Base-by-base conservation (phyloP, 306 rosid genomes). In the Vicia villosa region DNA sequence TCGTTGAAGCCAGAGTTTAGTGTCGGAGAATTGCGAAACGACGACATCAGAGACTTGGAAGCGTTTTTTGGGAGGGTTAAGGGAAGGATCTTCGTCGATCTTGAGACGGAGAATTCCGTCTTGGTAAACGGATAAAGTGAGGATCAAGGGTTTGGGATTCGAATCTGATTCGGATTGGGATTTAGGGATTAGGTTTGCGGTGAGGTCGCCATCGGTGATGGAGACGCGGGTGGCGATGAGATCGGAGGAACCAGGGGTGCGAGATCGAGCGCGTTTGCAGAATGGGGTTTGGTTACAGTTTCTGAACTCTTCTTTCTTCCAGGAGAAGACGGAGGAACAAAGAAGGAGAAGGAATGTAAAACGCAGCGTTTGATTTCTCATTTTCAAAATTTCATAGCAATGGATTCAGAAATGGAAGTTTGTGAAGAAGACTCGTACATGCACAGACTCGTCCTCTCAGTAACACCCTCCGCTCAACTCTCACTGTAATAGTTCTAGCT, bases 221-320 rank as follows among this genome's bases (percentile, higher is more conserved):
- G 83, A 3, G 64, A 86, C 83, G 15, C 83, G 42, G 21, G 80
- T 70, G 79, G 92, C 96, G 45, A 63, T 4, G 68, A 94, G 87
- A 22, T 92, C 55, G 81, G 70, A 88, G 37, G 64, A 82, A 40
- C 82, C 86, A 1, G 95, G 89, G 6, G 76, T 77, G 60, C 88
- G 92, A 58, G 89, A 67, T 26, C 96, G 92, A 26, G 96, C 97
- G 60, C 87, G 89, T 66, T 91, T 88, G 86, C 99, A 94, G 79
- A 94, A 94, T 43, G 99, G 99, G 78, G 96, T 87, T 49, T 94
- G 92, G 70, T 91, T 64, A 61, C 99, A 94, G 89, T 68, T 89
- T 42, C 97, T 69, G 86, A 94, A 94, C 77, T 94, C 97, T 0
- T 91, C 96, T 63, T 82, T 91, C 74, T 91, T 94, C 99, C 99